Conservation (phyloP, 768 basidiomycete species). For the Suillus subluteus region DNA sequence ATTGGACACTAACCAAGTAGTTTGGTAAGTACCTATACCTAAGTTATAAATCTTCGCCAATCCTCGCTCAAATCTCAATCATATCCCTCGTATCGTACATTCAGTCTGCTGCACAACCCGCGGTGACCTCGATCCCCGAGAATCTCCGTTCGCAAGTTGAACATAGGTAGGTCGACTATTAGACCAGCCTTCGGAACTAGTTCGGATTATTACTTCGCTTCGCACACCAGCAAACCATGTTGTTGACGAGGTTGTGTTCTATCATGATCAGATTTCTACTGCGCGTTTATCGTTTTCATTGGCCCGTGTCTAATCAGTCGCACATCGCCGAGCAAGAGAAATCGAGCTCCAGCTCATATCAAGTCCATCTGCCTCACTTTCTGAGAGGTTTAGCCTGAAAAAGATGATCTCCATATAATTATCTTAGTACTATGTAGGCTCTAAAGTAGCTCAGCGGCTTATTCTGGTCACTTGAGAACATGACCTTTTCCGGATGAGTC, state of each 20-base stretch:
- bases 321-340: conserved; percentile 7
- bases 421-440: neutral
- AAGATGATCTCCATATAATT: neutral
- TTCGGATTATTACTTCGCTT: neutral
- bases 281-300: neutral
- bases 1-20: neutral
- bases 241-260: too few species aligned
- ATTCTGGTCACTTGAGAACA: neutral
- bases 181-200: neutral
- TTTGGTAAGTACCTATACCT: neutral
- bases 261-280: neutral
- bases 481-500: neutral
- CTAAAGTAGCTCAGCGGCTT: neutral
- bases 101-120: neutral
- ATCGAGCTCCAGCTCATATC: neutral
- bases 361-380: neutral
- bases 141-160: neutral
- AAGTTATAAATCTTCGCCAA: neutral
- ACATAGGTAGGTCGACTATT: neutral
- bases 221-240: neutral
- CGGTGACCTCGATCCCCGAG: neutral
- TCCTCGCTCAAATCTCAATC: neutral
- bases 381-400: neutral
- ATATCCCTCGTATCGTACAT: neutral
- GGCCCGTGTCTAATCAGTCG: conserved; percentile 7